Base-by-base conservation (phyloP, 495 filamentous ascomycete species). In the Penicillium nucicola region DNA sequence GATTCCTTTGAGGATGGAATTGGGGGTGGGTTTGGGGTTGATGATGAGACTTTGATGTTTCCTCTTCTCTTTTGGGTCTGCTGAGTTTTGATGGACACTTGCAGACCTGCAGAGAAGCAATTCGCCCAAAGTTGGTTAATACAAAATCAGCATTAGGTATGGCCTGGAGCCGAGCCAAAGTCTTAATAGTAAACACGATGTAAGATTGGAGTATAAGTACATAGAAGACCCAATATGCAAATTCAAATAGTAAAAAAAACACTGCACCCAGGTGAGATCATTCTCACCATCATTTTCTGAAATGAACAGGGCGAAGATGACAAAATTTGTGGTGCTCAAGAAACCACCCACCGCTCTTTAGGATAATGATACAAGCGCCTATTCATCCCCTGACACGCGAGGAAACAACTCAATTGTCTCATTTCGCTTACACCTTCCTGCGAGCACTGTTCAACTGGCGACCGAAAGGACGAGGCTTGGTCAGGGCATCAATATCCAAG, bases 201-300 rank as follows among this genome's bases (percentile, higher is more conserved):
- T 65, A 53, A 60, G 51, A 68, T 69, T 66, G 65, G 48, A 64
- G 56, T 71, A 70, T 70, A 71, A 70, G 55, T 71, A 71, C 67
- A 72, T 50, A 58, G 54, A 63, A 66, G 40, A 58, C 48, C 48
- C 44, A 61, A 57, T 64, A 62, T 61, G 59, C 62, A 56, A 56
- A 56, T 50, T 51, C 37, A 38, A 28, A 28, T 28, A 28, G 10
- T 28, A 52, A 31, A 51, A 50, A 49, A 56, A 51, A 45, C 34
- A 54, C 48, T 47, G 45, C 32, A 52, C 40, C 53, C 40, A 56
- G 55, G 48, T 42, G 51, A 56, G 37, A 53, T 48, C 12, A 1
- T 18, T 20, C 28, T 44, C 43, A 44, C 42, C 44, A 37, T 30
- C 42, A 41, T 42, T 23, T 31, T 48, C 40, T 7, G 33, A 14